phyloP scores from a whole-genome alignment of 345 rosid genomes.

The Combretum micranthum region DNA sequence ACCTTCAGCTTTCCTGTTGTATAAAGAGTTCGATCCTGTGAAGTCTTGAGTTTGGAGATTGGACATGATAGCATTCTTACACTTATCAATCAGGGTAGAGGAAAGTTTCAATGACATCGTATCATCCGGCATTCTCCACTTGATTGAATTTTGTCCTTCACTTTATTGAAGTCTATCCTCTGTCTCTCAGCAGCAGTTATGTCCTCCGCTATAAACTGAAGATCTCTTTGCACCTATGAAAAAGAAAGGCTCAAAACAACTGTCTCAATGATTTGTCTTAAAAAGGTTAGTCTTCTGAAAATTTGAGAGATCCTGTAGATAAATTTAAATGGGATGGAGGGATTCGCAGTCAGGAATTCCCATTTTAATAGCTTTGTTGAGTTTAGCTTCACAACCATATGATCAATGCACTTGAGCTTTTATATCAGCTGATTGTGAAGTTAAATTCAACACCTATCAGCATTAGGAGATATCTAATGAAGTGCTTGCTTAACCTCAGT shows the following conservation, averaged over 20 bases:
- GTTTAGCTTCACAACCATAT: too few species aligned
- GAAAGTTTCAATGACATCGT: conserved; percentile 13
- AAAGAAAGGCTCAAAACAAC: not conserved
- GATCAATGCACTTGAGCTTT: too few species aligned
- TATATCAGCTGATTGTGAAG: not conserved
- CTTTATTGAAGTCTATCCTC: conserved; percentile 21
- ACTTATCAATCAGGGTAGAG: conserved; percentile 21
- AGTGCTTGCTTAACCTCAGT: conserved; percentile 19
- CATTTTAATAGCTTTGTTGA: too few species aligned
- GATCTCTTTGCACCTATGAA: conserved; percentile 41
- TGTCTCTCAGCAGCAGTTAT: conserved; percentile 38
- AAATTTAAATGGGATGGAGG: too few species aligned
- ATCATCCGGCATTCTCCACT: conserved; percentile 35
- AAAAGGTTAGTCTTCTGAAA: not conserved
- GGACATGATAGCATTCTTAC: conserved; percentile 12
- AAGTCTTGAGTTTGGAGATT: conserved; percentile 22
- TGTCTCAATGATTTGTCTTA: not conserved
- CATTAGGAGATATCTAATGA: not conserved
- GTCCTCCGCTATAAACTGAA: conserved; percentile 46
- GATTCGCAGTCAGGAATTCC: too few species aligned
- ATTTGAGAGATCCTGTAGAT: too few species aligned
- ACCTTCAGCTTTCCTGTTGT: conserved; percentile 17
- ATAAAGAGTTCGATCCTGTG: conserved; percentile 13
- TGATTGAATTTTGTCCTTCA: conserved; percentile 27
- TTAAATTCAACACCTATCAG: not conserved